Conservation (phyloP, 2,329 filamentous ascomycete species). For the Cercospora sp. region DNA sequence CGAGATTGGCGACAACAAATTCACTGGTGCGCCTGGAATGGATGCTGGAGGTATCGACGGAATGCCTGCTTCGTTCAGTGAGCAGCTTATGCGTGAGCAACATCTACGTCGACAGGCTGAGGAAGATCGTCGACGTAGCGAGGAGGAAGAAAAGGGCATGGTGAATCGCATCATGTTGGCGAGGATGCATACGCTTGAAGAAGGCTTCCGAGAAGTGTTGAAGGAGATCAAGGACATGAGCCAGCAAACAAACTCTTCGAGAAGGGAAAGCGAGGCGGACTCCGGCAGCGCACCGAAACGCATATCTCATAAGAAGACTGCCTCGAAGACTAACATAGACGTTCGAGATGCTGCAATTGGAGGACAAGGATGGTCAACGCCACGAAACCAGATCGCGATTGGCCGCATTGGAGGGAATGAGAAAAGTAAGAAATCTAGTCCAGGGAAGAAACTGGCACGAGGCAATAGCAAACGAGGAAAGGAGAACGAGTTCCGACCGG, state of each 20-base stretch:
- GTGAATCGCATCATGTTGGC: slow-evolving; percentile 78
- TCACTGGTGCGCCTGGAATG: slow-evolving; percentile 59
- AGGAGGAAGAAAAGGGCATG: slow-evolving; percentile 66
- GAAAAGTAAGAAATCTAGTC: slow-evolving; percentile 29
- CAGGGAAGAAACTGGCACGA: slow-evolving; percentile 30
- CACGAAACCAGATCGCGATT: slow-evolving; percentile 30
- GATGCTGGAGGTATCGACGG: slow-evolving; percentile 38
- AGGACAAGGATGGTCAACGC: slow-evolving; percentile 24
- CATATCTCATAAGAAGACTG: background rate
- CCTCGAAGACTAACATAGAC: slow-evolving; percentile 26
- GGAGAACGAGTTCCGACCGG: slow-evolving; percentile 24
- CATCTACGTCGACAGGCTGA: slow-evolving; percentile 53
- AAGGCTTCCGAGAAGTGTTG: slow-evolving; percentile 74
- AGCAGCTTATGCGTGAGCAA: slow-evolving; percentile 55
- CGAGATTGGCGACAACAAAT: slow-evolving; percentile 64
- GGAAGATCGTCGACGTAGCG: slow-evolving; percentile 41
- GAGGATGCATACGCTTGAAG: slow-evolving; percentile 89
- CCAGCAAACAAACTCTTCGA: slow-evolving; percentile 29
- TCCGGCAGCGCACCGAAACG: slow-evolving; percentile 16
- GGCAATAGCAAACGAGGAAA: slow-evolving; percentile 27
- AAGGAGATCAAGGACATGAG: slow-evolving; percentile 40
- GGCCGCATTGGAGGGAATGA: slow-evolving; percentile 31
- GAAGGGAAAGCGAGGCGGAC: slow-evolving; percentile 37
- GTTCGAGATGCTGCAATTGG: slow-evolving; percentile 11
- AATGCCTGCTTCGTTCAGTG: slow-evolving; percentile 41